Evolutionary conservation across 306 rosid species (phyloP).

Genomic region (Sesbania bispinosa): DNA sequence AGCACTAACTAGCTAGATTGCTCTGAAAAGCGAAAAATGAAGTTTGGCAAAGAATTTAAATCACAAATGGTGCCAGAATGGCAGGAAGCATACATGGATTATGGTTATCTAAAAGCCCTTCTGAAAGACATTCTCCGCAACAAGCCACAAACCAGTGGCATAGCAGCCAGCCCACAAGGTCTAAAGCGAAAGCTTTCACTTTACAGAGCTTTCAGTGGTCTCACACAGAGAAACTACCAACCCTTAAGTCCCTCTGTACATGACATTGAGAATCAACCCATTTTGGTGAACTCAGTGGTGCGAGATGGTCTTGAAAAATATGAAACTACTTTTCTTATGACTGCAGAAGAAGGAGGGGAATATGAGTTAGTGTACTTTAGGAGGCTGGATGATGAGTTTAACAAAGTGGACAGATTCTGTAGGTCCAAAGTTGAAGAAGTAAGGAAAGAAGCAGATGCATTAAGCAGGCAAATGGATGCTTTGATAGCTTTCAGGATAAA

Average conservation of each 20-base stretch:
- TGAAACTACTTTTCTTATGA: constrained; percentile 49
- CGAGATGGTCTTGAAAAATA: constrained; percentile 29
- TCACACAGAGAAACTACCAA: constrained; percentile 30
- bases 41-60: constrained; percentile 80
- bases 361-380: constrained; percentile 53
- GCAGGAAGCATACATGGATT: constrained; percentile 74
- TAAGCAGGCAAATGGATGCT: constrained; percentile 72
- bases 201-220: constrained; percentile 73
- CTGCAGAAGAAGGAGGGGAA: constrained; percentile 60
- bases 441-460: constrained; percentile 51
- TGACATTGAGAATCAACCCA: constrained; percentile 61
- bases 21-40: constrained; percentile 31
- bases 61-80: constrained; percentile 87
- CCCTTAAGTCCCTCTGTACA: constrained; percentile 13
- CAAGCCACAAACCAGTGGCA: constrained; percentile 2
- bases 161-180: constrained; percentile 17
- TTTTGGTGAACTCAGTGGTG: constrained; percentile 38
- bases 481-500: constrained; percentile 62
- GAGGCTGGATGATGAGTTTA: constrained; percentile 56
- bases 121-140: constrained; percentile 40
- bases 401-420: constrained; percentile 60
- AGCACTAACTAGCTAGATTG: background rate
- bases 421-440: constrained; percentile 51
- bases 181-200: constrained; percentile 50
- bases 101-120: constrained; percentile 42